Percentiles rank a stretch among this genome's conserved stretches.
These are phyloP conservation scores for Leucoagaricus sp. DNA, from an alignment of 1,284 basidiomycete genomes.

Conservation along the genomic window DNA sequence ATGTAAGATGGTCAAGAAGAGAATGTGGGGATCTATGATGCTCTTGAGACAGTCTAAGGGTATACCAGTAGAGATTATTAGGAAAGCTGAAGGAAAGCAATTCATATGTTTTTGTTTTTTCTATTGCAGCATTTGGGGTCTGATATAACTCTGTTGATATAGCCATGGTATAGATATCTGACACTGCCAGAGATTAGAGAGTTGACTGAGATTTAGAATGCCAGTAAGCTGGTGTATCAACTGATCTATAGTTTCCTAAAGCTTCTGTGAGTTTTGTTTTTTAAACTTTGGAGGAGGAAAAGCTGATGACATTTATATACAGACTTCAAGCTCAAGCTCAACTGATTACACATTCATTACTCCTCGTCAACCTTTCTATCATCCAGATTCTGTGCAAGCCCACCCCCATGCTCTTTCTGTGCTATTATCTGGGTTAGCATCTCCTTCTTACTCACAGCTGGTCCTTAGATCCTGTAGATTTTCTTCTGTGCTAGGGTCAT, in stretches of 20 bases:
- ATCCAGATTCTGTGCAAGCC: no score
- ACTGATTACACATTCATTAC: constrained; percentile 86
- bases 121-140: background rate
- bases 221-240: constrained; percentile 88
- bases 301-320: constrained; percentile 16
- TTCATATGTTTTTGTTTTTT: constrained; percentile 59
- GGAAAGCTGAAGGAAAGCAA: constrained; percentile 96
- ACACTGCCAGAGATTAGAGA: constrained; percentile 62
- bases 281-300: no score
- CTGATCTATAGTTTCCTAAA: constrained; percentile 97
- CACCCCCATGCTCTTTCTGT: no score
- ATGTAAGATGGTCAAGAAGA: constrained; percentile 96
- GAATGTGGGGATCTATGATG: constrained; percentile 98
- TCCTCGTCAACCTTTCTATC: constrained; percentile 90
- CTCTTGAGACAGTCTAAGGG: constrained; percentile 95
- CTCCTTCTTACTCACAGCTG: no score
- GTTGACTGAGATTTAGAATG: constrained; percentile 90
- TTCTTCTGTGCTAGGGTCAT: no score
- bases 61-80: constrained; percentile 84
- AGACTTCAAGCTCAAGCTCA: constrained; percentile 94
- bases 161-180: constrained; percentile 95
- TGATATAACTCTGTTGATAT: constrained; percentile 13
- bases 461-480: no score
- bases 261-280: constrained; percentile 75
- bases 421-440: no score